Evolutionary conservation across 352 stramenopile genomes (phyloP), one percentile per base, ranked within the genome.

Genomic region (Globisporangium alternatum): DNA sequence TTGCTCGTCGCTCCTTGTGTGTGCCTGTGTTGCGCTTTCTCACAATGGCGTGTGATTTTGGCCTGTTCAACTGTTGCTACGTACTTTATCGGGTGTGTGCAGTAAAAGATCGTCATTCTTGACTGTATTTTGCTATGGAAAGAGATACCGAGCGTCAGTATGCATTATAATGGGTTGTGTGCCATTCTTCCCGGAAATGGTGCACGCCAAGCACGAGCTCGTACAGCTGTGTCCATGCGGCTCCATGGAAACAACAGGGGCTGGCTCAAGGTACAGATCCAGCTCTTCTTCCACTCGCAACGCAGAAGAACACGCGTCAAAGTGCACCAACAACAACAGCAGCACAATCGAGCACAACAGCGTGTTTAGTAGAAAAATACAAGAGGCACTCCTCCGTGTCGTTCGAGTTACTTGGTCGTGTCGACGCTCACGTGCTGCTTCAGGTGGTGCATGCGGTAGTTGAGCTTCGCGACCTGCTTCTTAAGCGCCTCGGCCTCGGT

Each of bases 401-500:
- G 8, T 12, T 39, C 25, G 33, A 39, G 9, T 41, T 39, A 56
- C 25, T 56, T 56, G 49, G 49, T 6, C 21, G 66, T 58, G 47
- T 79, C 72, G 61, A 88, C 71, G 1, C 65, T 67, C 51, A 93
- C 75, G 60, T 91, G 80, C 67, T 87, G 77, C 72, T 89, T 86
- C 33, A 93, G 77, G 60, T 93, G 85, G 30, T 83, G 64, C 43
- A 93, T 72, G 60, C 82, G 85, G 69, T 93, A 93, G 68, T 80
- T 87, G 67, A 93, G 81, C 67, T 93, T 93, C 56, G 75, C 62
- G 44, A 93, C 82, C 70, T 91, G 80, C 70, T 89, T 89, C 64
- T 83, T 66, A 7, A 91, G 70, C 17, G 68, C 70, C 51, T 88
- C 81, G 59, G 80, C 77, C 65, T 93, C 85, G 41, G 31, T 64